phyloP scores from a whole-genome alignment of 345 rosid genomes.

The Aquilaria yunnanensis region DNA sequence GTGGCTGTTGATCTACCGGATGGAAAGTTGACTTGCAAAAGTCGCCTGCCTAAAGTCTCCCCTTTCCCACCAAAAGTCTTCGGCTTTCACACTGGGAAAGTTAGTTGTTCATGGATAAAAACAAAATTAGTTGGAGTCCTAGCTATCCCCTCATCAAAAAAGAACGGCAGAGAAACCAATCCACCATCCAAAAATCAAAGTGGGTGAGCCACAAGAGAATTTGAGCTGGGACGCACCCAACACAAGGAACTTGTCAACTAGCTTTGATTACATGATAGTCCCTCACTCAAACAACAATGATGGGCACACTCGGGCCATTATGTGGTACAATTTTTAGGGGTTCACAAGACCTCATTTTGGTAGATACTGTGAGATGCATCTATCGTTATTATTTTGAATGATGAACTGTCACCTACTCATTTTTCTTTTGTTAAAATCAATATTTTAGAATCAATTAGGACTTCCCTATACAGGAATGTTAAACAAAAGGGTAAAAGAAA shows the following conservation, averaged over 20 bases:
- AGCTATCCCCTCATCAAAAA: neutral
- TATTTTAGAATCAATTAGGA: too few species aligned
- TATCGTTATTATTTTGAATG: too few species aligned
- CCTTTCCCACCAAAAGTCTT: constrained; percentile 16
- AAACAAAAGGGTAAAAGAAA: neutral
- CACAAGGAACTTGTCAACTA: neutral
- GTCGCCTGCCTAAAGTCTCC: constrained; percentile 7
- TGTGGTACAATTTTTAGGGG: too few species aligned
- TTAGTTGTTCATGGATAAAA: neutral
- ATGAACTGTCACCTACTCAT: too few species aligned
- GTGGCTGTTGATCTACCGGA: neutral
- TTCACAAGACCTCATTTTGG: too few species aligned
- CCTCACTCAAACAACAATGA: too few species aligned
- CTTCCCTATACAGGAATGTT: too few species aligned
- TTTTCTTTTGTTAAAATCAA: too few species aligned
- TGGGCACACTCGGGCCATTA: too few species aligned
- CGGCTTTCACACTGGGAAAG: neutral
- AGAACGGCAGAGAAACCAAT: neutral
- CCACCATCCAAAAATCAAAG: neutral
- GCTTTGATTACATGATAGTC: too few species aligned
- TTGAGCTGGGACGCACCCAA: neutral
- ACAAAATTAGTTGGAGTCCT: neutral
- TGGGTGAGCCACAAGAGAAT: neutral
- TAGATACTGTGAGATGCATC: too few species aligned
- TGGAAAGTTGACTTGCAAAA: constrained; percentile 11